Percentiles rank a stretch among this genome's conserved stretches.
phyloP scores from a whole-genome alignment of 768 basidiomycete species.

The Leccinum obscurum region DNA sequence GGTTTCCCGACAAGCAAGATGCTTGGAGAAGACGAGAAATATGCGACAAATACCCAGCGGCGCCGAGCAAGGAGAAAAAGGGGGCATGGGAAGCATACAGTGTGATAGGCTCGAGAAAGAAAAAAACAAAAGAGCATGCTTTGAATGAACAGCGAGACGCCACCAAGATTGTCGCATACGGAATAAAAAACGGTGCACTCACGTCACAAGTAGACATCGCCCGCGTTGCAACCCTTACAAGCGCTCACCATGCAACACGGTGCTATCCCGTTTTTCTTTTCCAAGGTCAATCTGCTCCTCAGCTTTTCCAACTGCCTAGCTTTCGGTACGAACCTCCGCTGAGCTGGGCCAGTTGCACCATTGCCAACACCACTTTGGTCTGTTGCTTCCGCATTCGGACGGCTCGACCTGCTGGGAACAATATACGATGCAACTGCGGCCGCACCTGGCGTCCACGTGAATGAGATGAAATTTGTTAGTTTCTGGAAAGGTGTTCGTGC shows the following conservation, averaged over 20 bases:
- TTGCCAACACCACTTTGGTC: conserved; percentile 9
- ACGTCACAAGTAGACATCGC: conserved; percentile 31
- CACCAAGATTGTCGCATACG: conserved; percentile 6
- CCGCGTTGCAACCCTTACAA: conserved; percentile 30
- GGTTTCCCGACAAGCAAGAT: conserved; percentile 11
- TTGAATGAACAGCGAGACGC: conserved; percentile 10
- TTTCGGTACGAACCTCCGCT: conserved; percentile 54
- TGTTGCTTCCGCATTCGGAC: conserved; percentile 8
- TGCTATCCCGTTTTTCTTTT: conserved; percentile 22
- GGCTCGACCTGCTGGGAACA: conserved; percentile 19
- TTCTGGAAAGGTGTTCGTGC: conserved; percentile 60
- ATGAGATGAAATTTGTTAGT: conserved; percentile 60
- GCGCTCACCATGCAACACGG: conserved; percentile 28
- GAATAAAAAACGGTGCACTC: conserved; percentile 12
- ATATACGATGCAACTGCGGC: conserved; percentile 28
- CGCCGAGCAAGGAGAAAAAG: conserved; percentile 6
- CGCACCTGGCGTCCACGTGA: conserved; percentile 50
- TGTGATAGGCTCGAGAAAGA: conserved; percentile 7
- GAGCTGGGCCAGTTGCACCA: conserved; percentile 13
- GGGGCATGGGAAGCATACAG: conserved; percentile 25
- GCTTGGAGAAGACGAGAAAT: conserved; percentile 16
- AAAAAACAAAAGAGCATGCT: conserved; percentile 6
- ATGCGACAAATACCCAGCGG: conserved; percentile 18
- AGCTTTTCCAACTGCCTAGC: conserved; percentile 68
- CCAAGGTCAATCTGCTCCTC: conserved; percentile 50